Base-by-base conservation (phyloP, 768 basidiomycete genomes). In the Mycena epipterygia region DNA sequence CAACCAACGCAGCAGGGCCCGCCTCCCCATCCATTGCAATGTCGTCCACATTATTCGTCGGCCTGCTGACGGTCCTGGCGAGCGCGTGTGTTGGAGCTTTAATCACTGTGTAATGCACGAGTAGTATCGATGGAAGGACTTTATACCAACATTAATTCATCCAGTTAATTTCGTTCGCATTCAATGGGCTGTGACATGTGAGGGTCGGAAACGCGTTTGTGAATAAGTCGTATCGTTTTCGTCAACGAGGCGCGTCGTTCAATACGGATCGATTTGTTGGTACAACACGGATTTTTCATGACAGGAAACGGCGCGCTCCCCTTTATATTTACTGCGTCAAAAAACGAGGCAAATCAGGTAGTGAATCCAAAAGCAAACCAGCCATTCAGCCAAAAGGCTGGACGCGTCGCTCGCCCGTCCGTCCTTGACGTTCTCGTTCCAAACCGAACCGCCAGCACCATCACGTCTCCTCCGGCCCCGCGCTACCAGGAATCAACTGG, bases 401-500 rank as follows among this genome's bases (percentile, higher is more conserved):
- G 13, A 46, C 56, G 56, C 39, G 39, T 39, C 32, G 39, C 17
- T 25, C n/a, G 32, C n/a, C n/a, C n/a, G n/a, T n/a, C n/a, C n/a
- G 27, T 27, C 27, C 3, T 51, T 27, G 27, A 16, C 25, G 16
- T 21, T 30, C 17, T 29, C n/a, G 2, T 32, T 21, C 27, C 30
- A 27, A 44, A 44, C 21, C 8, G 35, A 44, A 21, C 27, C 39
- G 39, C 39, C n/a, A 30, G 29, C 11, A 32, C 30, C 30, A 23
- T 68, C 55, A 70, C 27, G 68, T 67, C 67, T 78, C 80, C 64
- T 91, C 89, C 0, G 92, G 92, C 9, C 92, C 92, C 73, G 86
- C 86, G 70, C 92, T 92, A 11, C 91, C 91, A 41, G 91, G 91
- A 73, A 93, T 89, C 64, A 93, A 81, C 91, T 91, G 59, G n/a